These are phyloP conservation scores for Westerdykella sp. DNA, from an alignment of 2,329 filamentous ascomycete genomes.

Conservation along the genomic window DNA sequence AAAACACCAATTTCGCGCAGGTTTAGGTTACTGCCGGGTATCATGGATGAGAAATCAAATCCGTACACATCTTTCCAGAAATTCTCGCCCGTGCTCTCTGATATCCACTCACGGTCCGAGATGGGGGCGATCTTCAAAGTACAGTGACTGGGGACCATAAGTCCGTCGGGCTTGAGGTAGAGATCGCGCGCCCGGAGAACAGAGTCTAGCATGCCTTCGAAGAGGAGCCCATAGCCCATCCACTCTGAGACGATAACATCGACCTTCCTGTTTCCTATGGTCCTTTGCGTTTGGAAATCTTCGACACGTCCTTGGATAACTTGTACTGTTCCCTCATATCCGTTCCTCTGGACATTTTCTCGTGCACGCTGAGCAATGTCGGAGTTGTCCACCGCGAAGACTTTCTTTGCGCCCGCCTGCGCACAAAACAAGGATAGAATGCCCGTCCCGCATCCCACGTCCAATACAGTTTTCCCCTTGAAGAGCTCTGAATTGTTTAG, in stretches of 20 bases:
- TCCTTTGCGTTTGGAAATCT: constrained; percentile 64
- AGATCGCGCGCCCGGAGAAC: constrained; percentile 82
- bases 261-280: constrained; percentile 51
- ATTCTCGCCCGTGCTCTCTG: constrained; percentile 58
- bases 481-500: constrained; percentile 87
- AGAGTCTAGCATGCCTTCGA: constrained; percentile 93
- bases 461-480: constrained; percentile 76
- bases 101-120: constrained; percentile 68
- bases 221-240: constrained; percentile 94
- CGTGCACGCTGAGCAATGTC: constrained; percentile 82
- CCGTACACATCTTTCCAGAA: constrained; percentile 95
- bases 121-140: constrained; percentile 78
- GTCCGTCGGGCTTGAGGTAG: constrained; percentile 71
- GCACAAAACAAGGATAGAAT: constrained; percentile 95
- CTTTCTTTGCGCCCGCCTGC: constrained; percentile 75
- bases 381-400: constrained; percentile 89
- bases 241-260: constrained; percentile 96
- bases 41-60: constrained; percentile 91
- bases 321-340: constrained; percentile 66
- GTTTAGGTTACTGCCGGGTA: constrained; percentile 72
- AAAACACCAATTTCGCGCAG: constrained; percentile 37
- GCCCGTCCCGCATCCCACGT: constrained; percentile 77
- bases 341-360: constrained; percentile 78
- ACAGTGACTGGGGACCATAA: constrained; percentile 81
- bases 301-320: constrained; percentile 82